Percentiles rank a stretch among this genome's conserved stretches.
Conservation (phyloP, 371 early-diverging fungal species). For the Saksenaea vasiformis region DNA sequence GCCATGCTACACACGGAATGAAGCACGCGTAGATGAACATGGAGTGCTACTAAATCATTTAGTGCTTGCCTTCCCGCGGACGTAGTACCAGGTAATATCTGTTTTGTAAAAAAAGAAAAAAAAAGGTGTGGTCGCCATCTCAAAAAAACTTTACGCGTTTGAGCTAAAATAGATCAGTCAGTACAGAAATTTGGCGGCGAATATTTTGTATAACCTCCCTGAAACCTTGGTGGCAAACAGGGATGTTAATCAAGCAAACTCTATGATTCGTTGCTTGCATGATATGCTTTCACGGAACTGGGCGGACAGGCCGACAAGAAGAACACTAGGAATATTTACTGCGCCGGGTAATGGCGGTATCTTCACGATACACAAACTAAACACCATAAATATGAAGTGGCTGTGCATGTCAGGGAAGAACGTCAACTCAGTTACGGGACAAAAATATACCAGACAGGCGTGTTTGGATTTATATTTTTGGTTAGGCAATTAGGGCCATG, state of each 20-base stretch:
- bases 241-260: background rate
- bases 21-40: background rate
- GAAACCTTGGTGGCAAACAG: background rate
- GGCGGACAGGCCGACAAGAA: background rate
- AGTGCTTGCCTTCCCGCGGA: background rate
- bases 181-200: background rate
- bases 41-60: background rate
- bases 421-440: background rate
- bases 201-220: background rate
- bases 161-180: background rate
- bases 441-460: background rate
- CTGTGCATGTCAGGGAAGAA: background rate
- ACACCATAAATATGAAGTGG: background rate
- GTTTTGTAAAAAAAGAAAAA: background rate
- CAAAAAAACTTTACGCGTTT: background rate
- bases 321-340: background rate
- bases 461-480: background rate
- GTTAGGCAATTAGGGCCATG: background rate
- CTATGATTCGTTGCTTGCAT: background rate
- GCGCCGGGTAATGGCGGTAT: background rate
- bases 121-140: background rate
- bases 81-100: background rate
- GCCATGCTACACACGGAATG: background rate
- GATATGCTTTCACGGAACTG: background rate
- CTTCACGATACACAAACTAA: background rate